Conservation (phyloP, 352 stramenopile genomes). For the Phytopythium montanum region DNA sequence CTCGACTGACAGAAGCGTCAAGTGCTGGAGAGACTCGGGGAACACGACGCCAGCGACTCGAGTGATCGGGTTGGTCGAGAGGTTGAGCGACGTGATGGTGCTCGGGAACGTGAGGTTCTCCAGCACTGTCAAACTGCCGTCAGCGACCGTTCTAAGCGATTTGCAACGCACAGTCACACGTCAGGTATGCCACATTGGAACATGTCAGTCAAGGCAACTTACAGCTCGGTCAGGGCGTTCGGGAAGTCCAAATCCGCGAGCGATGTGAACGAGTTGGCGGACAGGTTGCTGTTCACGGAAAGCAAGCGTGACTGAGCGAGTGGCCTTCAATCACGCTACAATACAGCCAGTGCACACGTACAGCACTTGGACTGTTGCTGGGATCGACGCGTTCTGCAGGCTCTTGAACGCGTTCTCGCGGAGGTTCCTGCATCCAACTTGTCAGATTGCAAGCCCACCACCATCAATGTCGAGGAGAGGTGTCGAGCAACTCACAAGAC, state of each 20-base stretch:
- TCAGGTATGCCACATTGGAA: background rate
- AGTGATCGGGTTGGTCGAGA: constrained; percentile 33
- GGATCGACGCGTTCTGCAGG: constrained; percentile 21
- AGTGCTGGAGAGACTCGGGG: constrained; percentile 19
- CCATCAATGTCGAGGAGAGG: background rate
- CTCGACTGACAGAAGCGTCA: constrained; percentile 13
- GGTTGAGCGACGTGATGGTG: constrained; percentile 23
- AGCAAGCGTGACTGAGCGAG: background rate
- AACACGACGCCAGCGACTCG: constrained; percentile 32
- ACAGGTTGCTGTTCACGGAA: constrained; percentile 32
- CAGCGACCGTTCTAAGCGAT: constrained; percentile 14
- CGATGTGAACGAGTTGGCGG: constrained; percentile 27
- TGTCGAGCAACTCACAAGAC: background rate
- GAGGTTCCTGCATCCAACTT: background rate
- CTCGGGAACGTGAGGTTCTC: constrained; percentile 32
- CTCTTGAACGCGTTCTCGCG: background rate
- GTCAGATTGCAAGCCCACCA: background rate
- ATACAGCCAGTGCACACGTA: constrained; percentile 10
- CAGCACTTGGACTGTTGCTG: constrained; percentile 21
- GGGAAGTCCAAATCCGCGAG: constrained; percentile 20
- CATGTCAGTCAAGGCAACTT: constrained; percentile 2
- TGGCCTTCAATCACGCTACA: too few species aligned
- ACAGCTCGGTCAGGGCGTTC: constrained; percentile 25
- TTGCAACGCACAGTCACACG: background rate
- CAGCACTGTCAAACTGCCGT: constrained; percentile 20